These are phyloP conservation scores for Leccinum subfulvum DNA, from an alignment of 1,284 basidiomycete species.

Conservation along the genomic window DNA sequence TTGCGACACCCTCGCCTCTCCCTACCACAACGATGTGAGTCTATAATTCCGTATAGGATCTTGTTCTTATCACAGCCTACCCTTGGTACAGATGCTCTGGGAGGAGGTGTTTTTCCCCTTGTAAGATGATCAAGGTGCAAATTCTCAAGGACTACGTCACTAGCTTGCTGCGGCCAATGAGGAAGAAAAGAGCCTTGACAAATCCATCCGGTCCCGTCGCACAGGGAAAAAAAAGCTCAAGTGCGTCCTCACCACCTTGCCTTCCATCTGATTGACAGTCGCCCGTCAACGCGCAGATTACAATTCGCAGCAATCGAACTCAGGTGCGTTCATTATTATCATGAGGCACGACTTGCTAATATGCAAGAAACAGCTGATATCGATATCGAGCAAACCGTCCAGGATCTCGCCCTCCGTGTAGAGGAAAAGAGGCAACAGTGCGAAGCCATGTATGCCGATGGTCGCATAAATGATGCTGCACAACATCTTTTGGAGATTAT, in stretches of 20 bases:
- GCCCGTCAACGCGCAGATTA: not conserved
- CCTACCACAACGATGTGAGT: not conserved
- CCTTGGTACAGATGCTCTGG: not conserved
- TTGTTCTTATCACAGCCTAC: not conserved
- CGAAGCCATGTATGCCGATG: too few species aligned
- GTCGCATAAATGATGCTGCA: too few species aligned
- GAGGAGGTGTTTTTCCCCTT: not conserved
- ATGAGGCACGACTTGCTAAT: too few species aligned
- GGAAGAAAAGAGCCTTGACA: not conserved
- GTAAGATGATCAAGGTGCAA: not conserved
- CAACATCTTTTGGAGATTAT: too few species aligned
- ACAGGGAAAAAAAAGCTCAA: not conserved
- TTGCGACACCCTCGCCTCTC: not conserved
- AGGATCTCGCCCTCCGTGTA: too few species aligned
- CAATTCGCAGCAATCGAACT: not conserved
- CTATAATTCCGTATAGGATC: not conserved
- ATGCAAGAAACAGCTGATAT: too few species aligned
- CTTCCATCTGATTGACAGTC: not conserved
- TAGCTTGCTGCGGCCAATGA: not conserved
- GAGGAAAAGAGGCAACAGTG: too few species aligned
- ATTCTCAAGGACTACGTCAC: not conserved
- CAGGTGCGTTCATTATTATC: not conserved
- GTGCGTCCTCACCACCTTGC: not conserved
- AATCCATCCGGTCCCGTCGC: not conserved
- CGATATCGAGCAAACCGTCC: too few species aligned